Conservation (phyloP, 805 yeast species). For the Candida ulmi region DNA sequence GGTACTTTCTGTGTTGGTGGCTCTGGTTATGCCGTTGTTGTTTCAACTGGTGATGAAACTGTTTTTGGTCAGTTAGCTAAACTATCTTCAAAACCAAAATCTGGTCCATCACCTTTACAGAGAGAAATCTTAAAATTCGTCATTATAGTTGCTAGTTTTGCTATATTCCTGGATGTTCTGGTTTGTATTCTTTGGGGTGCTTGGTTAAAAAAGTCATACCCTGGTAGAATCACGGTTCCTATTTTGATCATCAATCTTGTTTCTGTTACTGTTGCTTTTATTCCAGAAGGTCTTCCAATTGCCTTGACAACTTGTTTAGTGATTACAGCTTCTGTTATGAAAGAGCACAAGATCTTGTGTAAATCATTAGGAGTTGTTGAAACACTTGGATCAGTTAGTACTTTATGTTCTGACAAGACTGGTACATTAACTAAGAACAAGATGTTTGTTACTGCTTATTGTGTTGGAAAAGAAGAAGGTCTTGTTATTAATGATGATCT, state of each 20-base stretch:
- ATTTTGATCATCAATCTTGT: slow-evolving; percentile 37
- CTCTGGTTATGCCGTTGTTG: slow-evolving; percentile 37
- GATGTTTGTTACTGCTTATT: slow-evolving; percentile 33
- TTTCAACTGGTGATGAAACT: slow-evolving; percentile 38
- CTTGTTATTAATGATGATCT: not conserved
- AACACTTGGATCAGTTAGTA: slow-evolving; percentile 52
- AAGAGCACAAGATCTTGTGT: slow-evolving; percentile 37
- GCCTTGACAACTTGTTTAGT: slow-evolving; percentile 45
- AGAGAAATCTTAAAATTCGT: slow-evolving; percentile 35
- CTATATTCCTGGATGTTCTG: slow-evolving; percentile 26
- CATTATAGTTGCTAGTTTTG: slow-evolving; percentile 19
- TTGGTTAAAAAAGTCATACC: slow-evolving; percentile 33
- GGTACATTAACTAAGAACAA: slow-evolving; percentile 46
- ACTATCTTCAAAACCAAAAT: slow-evolving; percentile 33
- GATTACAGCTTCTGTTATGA: slow-evolving; percentile 43
- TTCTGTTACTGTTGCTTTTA: slow-evolving; percentile 42
- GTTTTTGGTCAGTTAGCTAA: slow-evolving; percentile 43
- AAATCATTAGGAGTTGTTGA: slow-evolving; percentile 44
- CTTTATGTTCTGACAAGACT: slow-evolving; percentile 36
- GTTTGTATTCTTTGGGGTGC: slow-evolving; percentile 37
- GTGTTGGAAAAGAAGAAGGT: slow-evolving; percentile 5
- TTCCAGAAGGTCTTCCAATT: slow-evolving; percentile 48
- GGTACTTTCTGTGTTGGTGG: slow-evolving; percentile 41
- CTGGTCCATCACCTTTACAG: slow-evolving; percentile 37
- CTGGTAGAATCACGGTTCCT: slow-evolving; percentile 37